A percentile compares a stretch with the other conserved stretches of the same genome.
Evolutionary conservation across 1,284 basidiomycete genomes (phyloP).

Genomic region (Meira nashicola): DNA sequence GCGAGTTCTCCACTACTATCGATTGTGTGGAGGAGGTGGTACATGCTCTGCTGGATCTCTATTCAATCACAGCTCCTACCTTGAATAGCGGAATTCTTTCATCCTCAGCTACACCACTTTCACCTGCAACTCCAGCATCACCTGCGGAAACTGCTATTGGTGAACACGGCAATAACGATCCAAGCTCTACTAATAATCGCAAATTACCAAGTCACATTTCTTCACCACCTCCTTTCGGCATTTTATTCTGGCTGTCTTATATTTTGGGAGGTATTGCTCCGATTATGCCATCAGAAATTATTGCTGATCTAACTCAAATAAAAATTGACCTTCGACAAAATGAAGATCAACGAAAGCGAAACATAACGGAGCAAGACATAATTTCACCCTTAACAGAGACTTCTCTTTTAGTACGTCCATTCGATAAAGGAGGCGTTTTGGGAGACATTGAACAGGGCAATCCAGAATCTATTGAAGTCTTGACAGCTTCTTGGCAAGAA

Average conservation of each 20-base stretch:
- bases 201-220: constrained; percentile 2
- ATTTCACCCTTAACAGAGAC: too few relatives aligned
- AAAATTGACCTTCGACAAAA: background rate
- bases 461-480: background rate
- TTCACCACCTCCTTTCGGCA: constrained; percentile 6
- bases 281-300: background rate
- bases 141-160: constrained; percentile 5
- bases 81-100: background rate
- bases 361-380: background rate
- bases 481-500: background rate
- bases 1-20: too few relatives aligned
- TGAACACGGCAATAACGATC: background rate
- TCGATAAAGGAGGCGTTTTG: background rate
- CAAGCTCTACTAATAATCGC: background rate
- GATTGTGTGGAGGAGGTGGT: constrained; percentile 7
- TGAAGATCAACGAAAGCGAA: background rate
- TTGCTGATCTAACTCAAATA: constrained; percentile 3
- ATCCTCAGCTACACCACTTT: constrained; percentile 1
- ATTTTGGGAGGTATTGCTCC: background rate
- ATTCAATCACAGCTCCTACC: constrained; percentile 2
- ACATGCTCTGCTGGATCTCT: constrained; percentile 12
- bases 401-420: background rate
- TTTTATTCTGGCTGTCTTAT: background rate
- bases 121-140: constrained; percentile 7
- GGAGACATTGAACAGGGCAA: background rate